phyloP scores from a whole-genome alignment of 1,139 yeast species.

The Suhomyces kunorum region DNA sequence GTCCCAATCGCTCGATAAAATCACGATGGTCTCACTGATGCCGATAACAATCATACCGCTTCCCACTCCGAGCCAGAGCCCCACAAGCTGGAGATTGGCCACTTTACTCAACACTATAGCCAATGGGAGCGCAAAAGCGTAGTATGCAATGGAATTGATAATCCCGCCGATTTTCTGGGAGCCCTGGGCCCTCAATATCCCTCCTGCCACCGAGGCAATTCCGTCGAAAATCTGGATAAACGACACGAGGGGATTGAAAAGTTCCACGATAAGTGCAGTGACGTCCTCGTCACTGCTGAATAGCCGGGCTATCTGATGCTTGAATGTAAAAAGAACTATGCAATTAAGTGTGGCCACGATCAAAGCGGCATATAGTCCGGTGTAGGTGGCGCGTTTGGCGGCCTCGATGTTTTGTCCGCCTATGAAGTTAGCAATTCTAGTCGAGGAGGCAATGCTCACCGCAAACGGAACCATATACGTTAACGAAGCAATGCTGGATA shows the following conservation, averaged over 20 bases:
- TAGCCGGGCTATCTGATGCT: conserved; percentile 58
- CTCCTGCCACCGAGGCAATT: conserved; percentile 79
- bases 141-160: conserved; percentile 74
- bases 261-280: conserved; percentile 41
- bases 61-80: conserved; percentile 90
- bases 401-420: conserved; percentile 69
- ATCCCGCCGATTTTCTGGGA: conserved; percentile 81
- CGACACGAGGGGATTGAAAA: conserved; percentile 71
- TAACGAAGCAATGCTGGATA: conserved; percentile 76
- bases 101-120: conserved; percentile 64
- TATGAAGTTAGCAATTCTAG: conserved; percentile 83
- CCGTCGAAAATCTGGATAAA: conserved; percentile 78
- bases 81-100: conserved; percentile 54
- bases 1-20: conserved; percentile 46
- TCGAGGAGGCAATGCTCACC: conserved; percentile 80
- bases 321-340: conserved; percentile 50
- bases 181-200: conserved; percentile 85
- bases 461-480: conserved; percentile 89
- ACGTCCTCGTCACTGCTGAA: conserved; percentile 76
- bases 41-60: conserved; percentile 75
- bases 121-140: conserved; percentile 68
- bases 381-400: conserved; percentile 65
- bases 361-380: conserved; percentile 63
- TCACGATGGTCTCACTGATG: conserved; percentile 49
- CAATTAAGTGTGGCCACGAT: conserved; percentile 61